These are phyloP conservation scores for Acanthamoeba sp. DNA, from an alignment of 208 protist species.

Conservation along the genomic window DNA sequence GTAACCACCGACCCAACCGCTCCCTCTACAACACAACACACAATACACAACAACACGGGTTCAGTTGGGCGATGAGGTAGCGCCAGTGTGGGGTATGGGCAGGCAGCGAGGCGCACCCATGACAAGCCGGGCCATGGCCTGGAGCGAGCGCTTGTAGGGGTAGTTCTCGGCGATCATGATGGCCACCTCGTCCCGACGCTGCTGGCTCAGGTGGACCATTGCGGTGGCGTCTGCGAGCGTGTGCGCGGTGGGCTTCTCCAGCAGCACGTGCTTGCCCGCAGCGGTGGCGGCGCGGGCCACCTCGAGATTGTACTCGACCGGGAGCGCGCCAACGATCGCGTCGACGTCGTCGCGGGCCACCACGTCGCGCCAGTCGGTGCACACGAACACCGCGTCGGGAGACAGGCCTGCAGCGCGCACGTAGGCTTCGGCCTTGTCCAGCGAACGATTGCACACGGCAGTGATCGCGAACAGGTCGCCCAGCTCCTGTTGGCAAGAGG, in stretches of 20 bases:
- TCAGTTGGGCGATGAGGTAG: no score
- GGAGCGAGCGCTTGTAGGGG: slow-evolving; percentile 25
- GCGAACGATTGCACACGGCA: slow-evolving; percentile 34
- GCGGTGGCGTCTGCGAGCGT: neutral
- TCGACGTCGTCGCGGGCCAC: slow-evolving; percentile 32
- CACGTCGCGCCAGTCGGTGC: slow-evolving; percentile 24
- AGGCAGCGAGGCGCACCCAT: neutral
- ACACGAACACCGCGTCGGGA: neutral
- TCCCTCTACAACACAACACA: neutral
- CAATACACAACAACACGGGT: neutral
- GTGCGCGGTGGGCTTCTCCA: slow-evolving; percentile 64
- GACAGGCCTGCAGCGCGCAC: neutral
- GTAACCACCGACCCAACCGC: slow-evolving; percentile 1
- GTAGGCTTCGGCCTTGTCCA: slow-evolving; percentile 48
- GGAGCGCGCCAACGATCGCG: slow-evolving; percentile 16
- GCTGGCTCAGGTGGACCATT: neutral
- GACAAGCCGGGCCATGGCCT: slow-evolving; percentile 7
- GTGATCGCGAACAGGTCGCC: slow-evolving; percentile 15
- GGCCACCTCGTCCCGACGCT: neutral
- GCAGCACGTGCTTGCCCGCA: slow-evolving; percentile 7
- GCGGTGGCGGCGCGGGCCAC: slow-evolving; percentile 1
- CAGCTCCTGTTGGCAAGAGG: neutral
- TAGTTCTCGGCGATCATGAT: slow-evolving; percentile 64
- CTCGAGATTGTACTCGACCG: slow-evolving; percentile 45
- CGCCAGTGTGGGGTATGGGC: no score